Evolutionary conservation across 768 basidiomycete genomes (phyloP).

Genomic region (Rhodotorula paludigena): DNA sequence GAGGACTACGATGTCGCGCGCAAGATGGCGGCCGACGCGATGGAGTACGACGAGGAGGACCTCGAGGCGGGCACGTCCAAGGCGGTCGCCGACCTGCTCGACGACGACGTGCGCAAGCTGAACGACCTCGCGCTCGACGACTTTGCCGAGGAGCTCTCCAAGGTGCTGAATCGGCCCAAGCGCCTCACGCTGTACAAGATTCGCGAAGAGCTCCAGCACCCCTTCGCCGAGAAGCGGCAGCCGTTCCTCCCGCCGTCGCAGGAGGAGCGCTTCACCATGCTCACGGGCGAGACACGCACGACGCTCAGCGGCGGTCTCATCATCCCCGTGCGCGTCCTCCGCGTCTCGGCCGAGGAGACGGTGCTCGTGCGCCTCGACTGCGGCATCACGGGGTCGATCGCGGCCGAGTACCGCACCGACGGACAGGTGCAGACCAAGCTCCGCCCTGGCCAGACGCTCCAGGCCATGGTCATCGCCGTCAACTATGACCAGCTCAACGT

Average conservation of each 20-base stretch:
- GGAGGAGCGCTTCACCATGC: constrained; percentile 88
- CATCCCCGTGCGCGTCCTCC: constrained; percentile 55
- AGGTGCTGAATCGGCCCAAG: constrained; percentile 76
- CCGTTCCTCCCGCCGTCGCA: constrained; percentile 61
- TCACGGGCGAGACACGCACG: constrained; percentile 79
- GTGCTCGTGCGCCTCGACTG: constrained; percentile 73
- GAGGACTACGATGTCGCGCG: constrained; percentile 96
- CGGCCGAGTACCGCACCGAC: constrained; percentile 55
- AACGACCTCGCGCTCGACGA: constrained; percentile 90
- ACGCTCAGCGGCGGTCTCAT: constrained; percentile 75
- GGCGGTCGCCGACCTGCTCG: constrained; percentile 78
- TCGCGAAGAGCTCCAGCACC: constrained; percentile 71
- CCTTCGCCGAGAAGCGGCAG: constrained; percentile 70
- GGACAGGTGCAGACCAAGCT: neutral
- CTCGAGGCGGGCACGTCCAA: constrained; percentile 86
- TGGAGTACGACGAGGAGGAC: constrained; percentile 97
- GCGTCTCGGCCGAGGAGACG: constrained; percentile 40
- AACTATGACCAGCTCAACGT: constrained; percentile 63
- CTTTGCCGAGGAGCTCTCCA: constrained; percentile 85
- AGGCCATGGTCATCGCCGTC: constrained; percentile 70
- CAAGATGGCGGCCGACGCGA: constrained; percentile 96
- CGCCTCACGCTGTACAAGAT: constrained; percentile 84
- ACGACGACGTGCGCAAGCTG: constrained; percentile 74
- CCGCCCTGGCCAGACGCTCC: constrained; percentile 69
- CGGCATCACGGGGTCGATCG: constrained; percentile 78